A percentile compares a stretch with the other conserved stretches of the same genome.
These are phyloP conservation scores for Fusarium euwallaceae DNA, from an alignment of 2,329 filamentous ascomycete genomes.

Conservation along the genomic window DNA sequence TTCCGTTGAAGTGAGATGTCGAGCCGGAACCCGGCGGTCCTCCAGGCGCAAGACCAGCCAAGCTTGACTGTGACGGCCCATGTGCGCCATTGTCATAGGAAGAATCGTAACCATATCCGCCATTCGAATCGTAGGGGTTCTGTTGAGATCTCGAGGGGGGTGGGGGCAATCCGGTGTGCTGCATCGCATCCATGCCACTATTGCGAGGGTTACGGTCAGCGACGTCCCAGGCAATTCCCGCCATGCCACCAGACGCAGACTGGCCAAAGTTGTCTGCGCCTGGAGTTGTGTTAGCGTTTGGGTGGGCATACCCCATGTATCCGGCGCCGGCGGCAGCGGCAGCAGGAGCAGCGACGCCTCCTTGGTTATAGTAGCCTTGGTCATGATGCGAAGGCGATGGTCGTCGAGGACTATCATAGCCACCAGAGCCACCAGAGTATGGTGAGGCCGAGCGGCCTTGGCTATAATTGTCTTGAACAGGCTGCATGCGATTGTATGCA, in stretches of 20 bases:
- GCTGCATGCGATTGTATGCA: slow-evolving; percentile 37
- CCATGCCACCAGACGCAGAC: slow-evolving; percentile 73
- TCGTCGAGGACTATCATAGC: slow-evolving; percentile 41
- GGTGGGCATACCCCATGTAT: slow-evolving; percentile 43
- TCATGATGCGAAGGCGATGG: slow-evolving; percentile 37
- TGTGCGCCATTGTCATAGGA: slow-evolving; percentile 19
- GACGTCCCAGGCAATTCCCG: slow-evolving; percentile 75
- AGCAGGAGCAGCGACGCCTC: slow-evolving; percentile 17
- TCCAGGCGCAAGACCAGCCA: slow-evolving; percentile 47
- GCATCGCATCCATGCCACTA: slow-evolving; percentile 74
- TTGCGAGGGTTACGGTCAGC: slow-evolving; percentile 74
- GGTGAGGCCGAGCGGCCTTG: slow-evolving; percentile 29
- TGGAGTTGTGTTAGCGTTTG: slow-evolving; percentile 59
- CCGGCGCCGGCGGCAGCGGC: slow-evolving; percentile 28
- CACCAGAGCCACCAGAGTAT: slow-evolving; percentile 35
- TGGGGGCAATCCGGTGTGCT: slow-evolving; percentile 54
- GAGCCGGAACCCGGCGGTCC: slow-evolving; percentile 34
- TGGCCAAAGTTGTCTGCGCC: slow-evolving; percentile 77
- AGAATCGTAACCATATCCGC: slow-evolving; percentile 45
- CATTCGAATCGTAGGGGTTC: slow-evolving; percentile 39
- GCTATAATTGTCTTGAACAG: slow-evolving; percentile 36
- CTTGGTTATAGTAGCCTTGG: slow-evolving; percentile 37
- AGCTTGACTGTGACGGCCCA: slow-evolving; percentile 55
- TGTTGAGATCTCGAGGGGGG: slow-evolving; percentile 53
- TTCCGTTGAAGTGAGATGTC: slow-evolving; percentile 40